Evolutionary conservation across 1,284 basidiomycete species (phyloP), one percentile per base, ranked within the genome.

Genomic region (Phaffia rhodozyma): DNA sequence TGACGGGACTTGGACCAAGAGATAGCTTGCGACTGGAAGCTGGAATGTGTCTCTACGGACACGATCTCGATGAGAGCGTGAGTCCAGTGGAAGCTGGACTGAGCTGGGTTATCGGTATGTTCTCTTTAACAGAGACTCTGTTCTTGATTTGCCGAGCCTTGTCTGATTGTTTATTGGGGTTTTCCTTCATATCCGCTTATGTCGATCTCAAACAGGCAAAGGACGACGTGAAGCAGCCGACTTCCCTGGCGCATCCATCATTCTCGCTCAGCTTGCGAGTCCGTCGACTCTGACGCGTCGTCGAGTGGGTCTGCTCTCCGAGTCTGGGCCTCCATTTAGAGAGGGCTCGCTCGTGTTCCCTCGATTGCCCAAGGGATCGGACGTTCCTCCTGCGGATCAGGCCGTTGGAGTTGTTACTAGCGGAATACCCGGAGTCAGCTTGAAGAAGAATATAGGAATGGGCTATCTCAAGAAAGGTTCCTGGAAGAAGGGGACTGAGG

Each of bases 11-110:
- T 4, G 94, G 91, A 25, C 91, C 93, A 13, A 83, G 96, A 54
- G 96, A 98, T 75, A 91, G 87, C 70, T 78, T 99, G 23, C 84
- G 94, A 47, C 80, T 98, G 49, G 94, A 98, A 76, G 94, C 94
- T 0, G 94, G 94, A n/a, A 87, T 98, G 85, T 98, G 94, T 75
- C 79, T 99, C 53, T 97, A 97, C 73, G 94, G 94, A 0, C 86
- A 92, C 72, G 94, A 98, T 72, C 78, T 96, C 23, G 86, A 96
- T 74, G 91, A 97, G 75, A 81, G 78, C 52, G 88, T 88, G 5
- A 84, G 84, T 1, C 91, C 91, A 0, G 83, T 97, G 21, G 94
- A 96, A 76, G 96, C 90, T 4, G 92, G 86, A 6, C 78, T 99
- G 58, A 82, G 83, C 0, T 97, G 94, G 94, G 83, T 96, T 30